A percentile compares a stretch with the other conserved stretches of the same genome.
phyloP scores from a whole-genome alignment of 495 filamentous ascomycete genomes.

The Pyrenopolyporus hunteri region DNA sequence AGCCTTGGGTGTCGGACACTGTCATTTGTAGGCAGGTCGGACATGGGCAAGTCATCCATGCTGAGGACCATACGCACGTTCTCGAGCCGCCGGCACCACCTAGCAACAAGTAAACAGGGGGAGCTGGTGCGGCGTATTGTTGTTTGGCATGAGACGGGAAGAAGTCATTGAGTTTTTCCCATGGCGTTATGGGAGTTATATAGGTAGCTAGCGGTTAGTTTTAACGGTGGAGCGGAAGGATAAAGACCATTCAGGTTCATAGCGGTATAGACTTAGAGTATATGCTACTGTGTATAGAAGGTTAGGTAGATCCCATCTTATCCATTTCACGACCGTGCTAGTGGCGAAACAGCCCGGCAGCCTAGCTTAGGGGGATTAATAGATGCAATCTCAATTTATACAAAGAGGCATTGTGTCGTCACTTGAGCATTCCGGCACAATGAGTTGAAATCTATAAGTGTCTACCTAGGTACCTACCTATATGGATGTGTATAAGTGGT shows the following conservation, averaged over 20 bases:
- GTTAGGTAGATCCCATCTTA: constrained; percentile 17
- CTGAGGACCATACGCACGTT: constrained; percentile 59
- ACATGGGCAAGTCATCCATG: constrained; percentile 51
- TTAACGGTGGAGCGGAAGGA: constrained; percentile 26
- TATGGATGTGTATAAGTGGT: too few relatives aligned
- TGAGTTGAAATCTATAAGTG: too few relatives aligned
- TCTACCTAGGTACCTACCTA: too few relatives aligned
- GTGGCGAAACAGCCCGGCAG: constrained; percentile 1
- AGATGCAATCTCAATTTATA: constrained; percentile 20
- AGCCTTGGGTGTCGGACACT: constrained; percentile 85
- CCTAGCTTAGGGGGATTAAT: constrained; percentile 24
- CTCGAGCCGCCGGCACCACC: constrained; percentile 56
- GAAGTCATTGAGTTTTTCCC: too few relatives aligned
- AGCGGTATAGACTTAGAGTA: constrained; percentile 33
- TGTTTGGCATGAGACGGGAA: too few relatives aligned
- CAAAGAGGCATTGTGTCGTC: too few relatives aligned
- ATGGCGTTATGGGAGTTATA: constrained; percentile 25
- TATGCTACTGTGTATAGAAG: constrained; percentile 33
- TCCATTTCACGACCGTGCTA: constrained; percentile 9
- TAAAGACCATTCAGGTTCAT: constrained; percentile 33
- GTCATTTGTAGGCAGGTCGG: constrained; percentile 60
- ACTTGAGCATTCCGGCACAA: too few relatives aligned
- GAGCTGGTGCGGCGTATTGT: constrained; percentile 11
- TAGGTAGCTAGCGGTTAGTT: neutral
- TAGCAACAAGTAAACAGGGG: constrained; percentile 39